A percentile compares a stretch with the other conserved stretches of the same genome.
These are phyloP conservation scores for Brachypodium distachyon DNA, from an alignment of 202 grass and related monocot genomes.

Conservation along the genomic window DNA sequence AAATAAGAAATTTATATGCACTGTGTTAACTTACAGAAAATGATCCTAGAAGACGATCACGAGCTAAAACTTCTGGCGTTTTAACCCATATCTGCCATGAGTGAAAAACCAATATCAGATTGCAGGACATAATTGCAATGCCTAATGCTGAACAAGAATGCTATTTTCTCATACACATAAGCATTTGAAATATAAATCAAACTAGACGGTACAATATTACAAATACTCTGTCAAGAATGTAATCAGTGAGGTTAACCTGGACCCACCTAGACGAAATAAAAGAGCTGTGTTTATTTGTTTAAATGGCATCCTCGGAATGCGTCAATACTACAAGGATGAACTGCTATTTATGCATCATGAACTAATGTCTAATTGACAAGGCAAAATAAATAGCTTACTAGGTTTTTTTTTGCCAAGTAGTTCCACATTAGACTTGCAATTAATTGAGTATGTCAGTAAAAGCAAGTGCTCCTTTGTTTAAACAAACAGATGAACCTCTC, in stretches of 20 bases:
- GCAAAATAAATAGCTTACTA: neutral
- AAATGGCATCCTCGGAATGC: neutral
- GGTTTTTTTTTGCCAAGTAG: neutral
- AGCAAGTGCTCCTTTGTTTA: neutral
- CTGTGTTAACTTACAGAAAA: slow-evolving; percentile 64
- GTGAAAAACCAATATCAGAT: neutral
- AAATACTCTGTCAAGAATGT: neutral
- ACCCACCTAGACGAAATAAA: neutral
- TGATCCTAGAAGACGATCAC: slow-evolving; percentile 87
- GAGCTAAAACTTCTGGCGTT: slow-evolving; percentile 90
- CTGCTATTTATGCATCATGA: neutral
- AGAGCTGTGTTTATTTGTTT: neutral
- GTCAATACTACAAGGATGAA: neutral
- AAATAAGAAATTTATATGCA: neutral
- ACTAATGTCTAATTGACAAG: neutral
- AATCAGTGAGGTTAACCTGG: neutral
- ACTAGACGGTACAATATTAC: neutral
- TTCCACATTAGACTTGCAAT: neutral
- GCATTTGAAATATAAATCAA: neutral
- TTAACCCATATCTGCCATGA: slow-evolving; percentile 88
- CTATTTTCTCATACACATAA: neutral
- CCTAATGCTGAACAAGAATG: neutral
- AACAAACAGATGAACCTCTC: too few species aligned
- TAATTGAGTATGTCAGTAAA: neutral
- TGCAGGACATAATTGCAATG: neutral